Conservation (phyloP, 1,284 basidiomycete genomes). For the Trichosporon inkin region DNA sequence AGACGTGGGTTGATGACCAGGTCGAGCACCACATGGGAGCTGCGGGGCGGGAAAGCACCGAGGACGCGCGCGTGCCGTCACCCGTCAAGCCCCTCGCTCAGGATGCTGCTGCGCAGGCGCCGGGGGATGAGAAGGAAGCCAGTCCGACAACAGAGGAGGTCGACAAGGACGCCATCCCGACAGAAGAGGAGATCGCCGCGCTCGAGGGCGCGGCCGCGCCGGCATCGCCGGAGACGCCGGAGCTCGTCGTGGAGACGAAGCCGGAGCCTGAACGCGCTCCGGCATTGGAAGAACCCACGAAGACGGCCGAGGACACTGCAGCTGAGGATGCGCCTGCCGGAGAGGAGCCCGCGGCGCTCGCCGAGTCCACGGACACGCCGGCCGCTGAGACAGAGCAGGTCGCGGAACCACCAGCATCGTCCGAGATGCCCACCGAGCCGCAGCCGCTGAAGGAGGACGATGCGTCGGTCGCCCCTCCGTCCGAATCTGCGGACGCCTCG, state of each 20-base stretch:
- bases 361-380: not conserved
- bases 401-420: too few species aligned
- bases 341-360: too few species aligned
- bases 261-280: not conserved
- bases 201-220: not conserved
- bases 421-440: too few species aligned
- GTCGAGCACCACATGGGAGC: not conserved
- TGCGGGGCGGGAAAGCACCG: not conserved
- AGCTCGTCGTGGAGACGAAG: not conserved
- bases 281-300: not conserved
- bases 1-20: slow-evolving; percentile 28
- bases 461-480: too few species aligned
- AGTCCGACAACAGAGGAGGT: not conserved
- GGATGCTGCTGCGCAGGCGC: not conserved
- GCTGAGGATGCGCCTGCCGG: not conserved
- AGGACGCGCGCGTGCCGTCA: not conserved
- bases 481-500: too few species aligned
- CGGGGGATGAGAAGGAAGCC: not conserved
- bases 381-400: not conserved
- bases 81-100: not conserved
- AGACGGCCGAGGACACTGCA: not conserved
- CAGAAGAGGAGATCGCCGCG: not conserved
- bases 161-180: not conserved
- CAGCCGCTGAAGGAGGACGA: too few species aligned
- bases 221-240: not conserved